Evolutionary conservation across 306 rosid species (phyloP).

Genomic region (Inga leiocalycina): DNA sequence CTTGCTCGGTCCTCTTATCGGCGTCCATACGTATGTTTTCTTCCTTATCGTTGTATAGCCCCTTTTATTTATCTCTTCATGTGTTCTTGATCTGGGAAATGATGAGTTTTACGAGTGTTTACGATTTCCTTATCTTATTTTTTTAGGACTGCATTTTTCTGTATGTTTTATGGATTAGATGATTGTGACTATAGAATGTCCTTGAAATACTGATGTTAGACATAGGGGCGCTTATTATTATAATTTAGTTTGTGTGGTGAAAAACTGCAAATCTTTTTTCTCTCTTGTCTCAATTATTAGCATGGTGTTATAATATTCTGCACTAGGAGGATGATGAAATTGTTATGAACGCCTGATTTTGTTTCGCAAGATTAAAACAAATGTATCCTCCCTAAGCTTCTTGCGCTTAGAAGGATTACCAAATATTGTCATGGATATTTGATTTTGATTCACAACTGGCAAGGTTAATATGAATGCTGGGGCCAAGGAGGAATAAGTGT

Average conservation of each 20-base stretch:
- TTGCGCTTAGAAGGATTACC: not conserved
- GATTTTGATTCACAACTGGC: not conserved
- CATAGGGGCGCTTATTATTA: not conserved
- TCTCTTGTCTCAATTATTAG: not conserved
- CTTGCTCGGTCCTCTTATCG: conserved; percentile 66
- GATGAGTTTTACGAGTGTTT: too few relatives aligned
- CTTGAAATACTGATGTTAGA: not conserved
- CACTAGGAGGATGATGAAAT: not conserved
- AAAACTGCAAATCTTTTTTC: not conserved
- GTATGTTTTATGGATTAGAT: not conserved
- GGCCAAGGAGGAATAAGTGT: not conserved
- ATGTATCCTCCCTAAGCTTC: not conserved
- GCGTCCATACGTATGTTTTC: conserved; percentile 53
- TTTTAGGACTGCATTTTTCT: not conserved
- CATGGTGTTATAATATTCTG: not conserved
- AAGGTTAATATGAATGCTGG: not conserved
- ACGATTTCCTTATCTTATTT: not conserved
- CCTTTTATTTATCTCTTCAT: not conserved
- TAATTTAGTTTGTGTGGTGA: not conserved
- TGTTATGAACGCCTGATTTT: not conserved
- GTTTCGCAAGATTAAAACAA: not conserved
- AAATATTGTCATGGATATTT: not conserved
- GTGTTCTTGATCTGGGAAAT: not conserved
- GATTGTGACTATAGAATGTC: not conserved
- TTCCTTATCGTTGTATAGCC: not conserved